Evolutionary conservation across 2,329 filamentous ascomycete species (phyloP), one percentile per base, ranked within the genome.

Genomic region (Colletotrichum neosansevieriae): DNA sequence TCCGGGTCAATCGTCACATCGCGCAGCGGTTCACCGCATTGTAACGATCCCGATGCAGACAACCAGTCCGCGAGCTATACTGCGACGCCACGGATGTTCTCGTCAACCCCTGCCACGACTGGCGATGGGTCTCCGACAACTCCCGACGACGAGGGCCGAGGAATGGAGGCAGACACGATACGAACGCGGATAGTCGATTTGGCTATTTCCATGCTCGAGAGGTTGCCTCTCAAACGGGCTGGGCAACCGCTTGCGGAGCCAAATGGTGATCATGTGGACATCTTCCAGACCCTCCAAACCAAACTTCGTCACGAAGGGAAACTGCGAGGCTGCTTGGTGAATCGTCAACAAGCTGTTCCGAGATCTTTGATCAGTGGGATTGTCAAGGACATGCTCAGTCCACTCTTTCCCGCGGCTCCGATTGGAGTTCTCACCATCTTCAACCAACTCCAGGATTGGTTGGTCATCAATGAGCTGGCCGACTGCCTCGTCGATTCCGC

Each of bases 341-440:
- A 67, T 32, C n/a, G 19, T 9, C 38, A 63, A 15, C 38, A 19
- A 1, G 36, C 17, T 3, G 51, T 13, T 4, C 5, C 24, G 1
- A 65, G 1, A 2, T 3, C 42, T 1, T 5, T 19, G 6, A n/a
- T 58, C 2, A n/a, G 15, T 2, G 38, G 47, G 36, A 34, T 24
- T 7, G 47, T 69, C 15, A 21, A 57, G 11, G 29, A 51, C 4
- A 36, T 69, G 42, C 11, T 69, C 13, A 32, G 19, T 2, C 17
- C 17, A 3, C 51, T 62, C 10, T 57, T 67, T 5, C 42, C 34
- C 1, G 36, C 67, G 3, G 44, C 45, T 5, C 67, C 67, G 3
- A 58, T 69, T 9, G 67, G 67, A 3, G 38, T 69, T 11, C 24
- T 69, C 2, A 62, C 57, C 50, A 40, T 63, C 1, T 24, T 69